Evolutionary conservation across 306 rosid species (phyloP).

Genomic region (Cicer judaicum): DNA sequence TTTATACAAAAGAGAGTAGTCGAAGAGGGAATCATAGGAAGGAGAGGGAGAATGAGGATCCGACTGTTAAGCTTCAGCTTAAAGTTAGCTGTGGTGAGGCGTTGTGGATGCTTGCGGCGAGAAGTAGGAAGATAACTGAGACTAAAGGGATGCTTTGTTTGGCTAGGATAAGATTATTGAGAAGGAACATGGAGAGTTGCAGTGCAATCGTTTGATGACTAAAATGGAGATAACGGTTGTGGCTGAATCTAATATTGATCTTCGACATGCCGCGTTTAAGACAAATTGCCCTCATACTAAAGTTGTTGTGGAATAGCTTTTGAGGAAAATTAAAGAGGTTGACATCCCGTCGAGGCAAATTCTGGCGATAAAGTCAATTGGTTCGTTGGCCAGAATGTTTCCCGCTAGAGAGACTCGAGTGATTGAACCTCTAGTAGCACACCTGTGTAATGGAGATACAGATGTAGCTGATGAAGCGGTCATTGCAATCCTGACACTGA

Average conservation of each 20-base stretch:
- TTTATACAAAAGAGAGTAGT: constrained; percentile 59
- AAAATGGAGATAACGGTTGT: constrained; percentile 75
- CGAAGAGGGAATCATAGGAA: constrained; percentile 61
- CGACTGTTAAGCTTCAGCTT: constrained; percentile 63
- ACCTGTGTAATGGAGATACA: constrained; percentile 54
- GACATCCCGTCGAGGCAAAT: constrained; percentile 60
- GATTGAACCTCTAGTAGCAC: constrained; percentile 63
- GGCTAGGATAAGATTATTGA: constrained; percentile 67
- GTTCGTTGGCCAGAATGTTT: constrained; percentile 84
- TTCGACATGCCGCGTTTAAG: constrained; percentile 73
- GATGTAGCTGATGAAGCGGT: constrained; percentile 73
- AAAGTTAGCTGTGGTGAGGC: constrained; percentile 72
- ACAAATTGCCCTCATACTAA: constrained; percentile 76
- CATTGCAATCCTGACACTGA: constrained; percentile 38
- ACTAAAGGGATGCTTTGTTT: constrained; percentile 86
- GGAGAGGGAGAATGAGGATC: constrained; percentile 81
- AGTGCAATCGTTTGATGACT: constrained; percentile 83
- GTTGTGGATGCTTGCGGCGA: constrained; percentile 79
- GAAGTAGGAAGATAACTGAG: constrained; percentile 75
- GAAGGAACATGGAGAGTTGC: constrained; percentile 69
- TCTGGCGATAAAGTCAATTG: constrained; percentile 71
- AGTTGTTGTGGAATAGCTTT: constrained; percentile 80
- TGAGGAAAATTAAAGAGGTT: constrained; percentile 63
- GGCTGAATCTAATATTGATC: constrained; percentile 72
- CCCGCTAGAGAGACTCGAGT: constrained; percentile 86